Evolutionary conservation across 352 stramenopile species (phyloP).

Genomic region (Plasmopara halstedii): DNA sequence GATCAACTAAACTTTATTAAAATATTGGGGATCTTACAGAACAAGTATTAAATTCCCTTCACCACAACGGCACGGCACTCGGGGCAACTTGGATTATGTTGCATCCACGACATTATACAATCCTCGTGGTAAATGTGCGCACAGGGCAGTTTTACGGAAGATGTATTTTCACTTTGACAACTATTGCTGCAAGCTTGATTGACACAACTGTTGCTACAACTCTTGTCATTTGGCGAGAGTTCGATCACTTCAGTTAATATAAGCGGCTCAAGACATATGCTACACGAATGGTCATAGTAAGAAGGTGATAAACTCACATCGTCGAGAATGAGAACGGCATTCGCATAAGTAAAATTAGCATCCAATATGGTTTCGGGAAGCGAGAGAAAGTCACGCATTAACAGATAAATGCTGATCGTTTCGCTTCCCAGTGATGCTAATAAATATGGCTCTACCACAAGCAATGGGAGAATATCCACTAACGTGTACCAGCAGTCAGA

Average conservation of each 20-base stretch:
- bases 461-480: constrained; percentile 34
- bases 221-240: background rate
- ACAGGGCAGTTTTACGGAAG: background rate
- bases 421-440: background rate
- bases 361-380: background rate
- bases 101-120: background rate
- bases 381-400: background rate
- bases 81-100: background rate
- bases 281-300: background rate
- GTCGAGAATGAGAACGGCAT: too few species aligned
- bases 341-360: background rate
- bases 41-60: too few species aligned
- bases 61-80: background rate
- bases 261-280: background rate
- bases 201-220: background rate
- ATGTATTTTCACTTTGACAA: background rate
- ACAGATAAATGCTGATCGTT: background rate
- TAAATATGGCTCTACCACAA: constrained; percentile 23
- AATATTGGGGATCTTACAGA: too few species aligned
- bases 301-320: too few species aligned
- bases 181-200: background rate
- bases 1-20: too few species aligned
- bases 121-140: background rate
- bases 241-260: background rate
- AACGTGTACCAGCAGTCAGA: constrained; percentile 37